Percentiles rank a stretch among this genome's conserved stretches.
phyloP scores from a whole-genome alignment of 2,329 filamentous ascomycete species.

The Boeremia lycopersici region DNA sequence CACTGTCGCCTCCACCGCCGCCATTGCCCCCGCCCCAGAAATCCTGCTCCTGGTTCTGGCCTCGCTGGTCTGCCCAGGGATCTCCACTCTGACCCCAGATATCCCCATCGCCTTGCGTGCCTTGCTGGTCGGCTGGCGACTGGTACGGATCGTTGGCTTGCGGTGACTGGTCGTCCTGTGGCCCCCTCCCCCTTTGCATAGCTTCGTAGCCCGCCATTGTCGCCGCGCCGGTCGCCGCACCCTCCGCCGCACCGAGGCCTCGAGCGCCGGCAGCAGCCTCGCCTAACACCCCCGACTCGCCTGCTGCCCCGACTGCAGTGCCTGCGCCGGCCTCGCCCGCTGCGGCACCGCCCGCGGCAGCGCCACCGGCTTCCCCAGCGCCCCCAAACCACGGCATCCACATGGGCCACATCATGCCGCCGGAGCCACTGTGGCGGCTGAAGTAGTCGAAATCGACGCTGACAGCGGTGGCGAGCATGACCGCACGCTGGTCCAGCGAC shows the following conservation, averaged over 20 bases:
- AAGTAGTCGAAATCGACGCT: constrained; percentile 72
- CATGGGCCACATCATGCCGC: constrained; percentile 52
- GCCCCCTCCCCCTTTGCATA: constrained; percentile 59
- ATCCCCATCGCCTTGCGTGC: constrained; percentile 28
- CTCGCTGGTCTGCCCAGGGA: constrained; percentile 29
- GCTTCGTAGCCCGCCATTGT: constrained; percentile 68
- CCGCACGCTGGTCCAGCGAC: constrained; percentile 69
- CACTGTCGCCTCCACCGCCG: constrained; percentile 43
- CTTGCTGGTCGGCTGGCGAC: constrained; percentile 25
- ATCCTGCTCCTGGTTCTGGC: constrained; percentile 29
- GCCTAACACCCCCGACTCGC: constrained; percentile 50
- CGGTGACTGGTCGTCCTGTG: constrained; percentile 35
- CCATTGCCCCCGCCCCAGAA: constrained; percentile 35
- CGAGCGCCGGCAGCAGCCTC: constrained; percentile 57
- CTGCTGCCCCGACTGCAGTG: constrained; percentile 48
- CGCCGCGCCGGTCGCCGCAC: constrained; percentile 59
- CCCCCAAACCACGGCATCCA: constrained; percentile 59
- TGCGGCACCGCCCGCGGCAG: constrained; percentile 49
- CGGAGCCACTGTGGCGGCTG: constrained; percentile 61
- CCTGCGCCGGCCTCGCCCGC: constrained; percentile 44
- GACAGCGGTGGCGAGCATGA: constrained; percentile 70
- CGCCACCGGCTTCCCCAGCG: constrained; percentile 41
- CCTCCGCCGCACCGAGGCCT: constrained; percentile 49
- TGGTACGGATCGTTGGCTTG: constrained; percentile 33
- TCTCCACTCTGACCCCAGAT: constrained; percentile 37